Evolutionary conservation across 306 rosid genomes (phyloP), one percentile per base, ranked within the genome.

Genomic region (Psophocarpus tetragonolobus): DNA sequence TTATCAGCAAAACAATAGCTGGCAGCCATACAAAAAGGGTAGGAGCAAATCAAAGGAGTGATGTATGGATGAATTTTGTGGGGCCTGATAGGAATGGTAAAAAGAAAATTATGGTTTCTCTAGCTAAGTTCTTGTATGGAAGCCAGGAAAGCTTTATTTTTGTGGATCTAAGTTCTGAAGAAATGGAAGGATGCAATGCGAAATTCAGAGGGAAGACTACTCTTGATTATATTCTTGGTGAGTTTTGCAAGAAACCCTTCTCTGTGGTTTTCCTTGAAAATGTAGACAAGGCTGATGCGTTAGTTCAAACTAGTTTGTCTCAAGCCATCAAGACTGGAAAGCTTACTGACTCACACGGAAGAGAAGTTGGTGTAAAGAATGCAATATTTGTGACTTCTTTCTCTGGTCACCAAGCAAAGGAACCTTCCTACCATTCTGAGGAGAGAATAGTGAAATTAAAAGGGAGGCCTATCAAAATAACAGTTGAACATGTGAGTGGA

Each of bases 1-100:
- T 63, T 77, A 78, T 91, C 38, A 53, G 85, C 84, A 72, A 79
- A 81, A 81, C 85, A 38, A 77, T 90, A 73, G 84, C 81, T 58
- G 61, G 56, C 36, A 51, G 83, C 75, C 82, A 45, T 66, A 13
- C 36, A 57, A 57, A 57, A 26, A 57, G 17, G 64, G 36, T 57
- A 4, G 64, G 36, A 11, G 64, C 36, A 57, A 57, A 57, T 26
- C 64, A 57, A 12, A 12, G 64, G 64, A 36, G 36, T 57, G 64
- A 57, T 29, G 18, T 57, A 5, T 57, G 64, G 64, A 57, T 57
- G 64, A 57, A 57, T 13, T 57, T 57, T 57, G 64, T 26, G n/a
- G 64, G 64, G 13, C 36, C 36, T 11, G 64, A 57, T 13, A 57
- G 64, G 64, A 26, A 26, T 24, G 64, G 64, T 27, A 57, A 57